Conservation (phyloP, 768 basidiomycete species). For the Daedaleopsis sinensis region DNA sequence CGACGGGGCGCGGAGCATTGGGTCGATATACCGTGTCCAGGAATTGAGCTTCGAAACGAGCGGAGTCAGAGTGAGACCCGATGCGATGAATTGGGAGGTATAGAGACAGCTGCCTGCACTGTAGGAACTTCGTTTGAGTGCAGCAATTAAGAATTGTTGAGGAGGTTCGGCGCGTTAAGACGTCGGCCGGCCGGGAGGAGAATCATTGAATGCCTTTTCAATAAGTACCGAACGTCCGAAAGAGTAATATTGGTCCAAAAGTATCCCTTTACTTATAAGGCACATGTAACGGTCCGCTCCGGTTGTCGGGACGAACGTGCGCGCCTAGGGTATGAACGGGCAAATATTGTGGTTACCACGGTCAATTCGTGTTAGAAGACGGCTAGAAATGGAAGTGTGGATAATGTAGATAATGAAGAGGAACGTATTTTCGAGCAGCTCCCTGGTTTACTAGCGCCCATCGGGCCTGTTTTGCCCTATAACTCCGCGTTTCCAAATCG, state of each 20-base stretch:
- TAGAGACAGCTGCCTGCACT: too few relatives aligned
- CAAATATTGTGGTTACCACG: conserved; percentile 1
- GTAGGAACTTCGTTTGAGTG: too few relatives aligned
- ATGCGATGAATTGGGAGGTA: too few relatives aligned
- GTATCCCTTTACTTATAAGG: conserved; percentile 14
- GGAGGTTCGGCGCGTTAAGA: not conserved
- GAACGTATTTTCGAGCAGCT: too few relatives aligned
- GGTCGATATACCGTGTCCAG: too few relatives aligned
- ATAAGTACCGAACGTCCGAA: conserved; percentile 15
- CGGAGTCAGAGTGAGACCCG: too few relatives aligned
- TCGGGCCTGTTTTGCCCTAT: conserved; percentile 10
- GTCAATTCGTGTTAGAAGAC: not conserved
- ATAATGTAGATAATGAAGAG: too few relatives aligned
- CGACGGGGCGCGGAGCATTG: too few relatives aligned
- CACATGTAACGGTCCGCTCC: conserved; percentile 12
- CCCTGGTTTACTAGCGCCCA: not conserved
- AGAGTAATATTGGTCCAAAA: conserved; percentile 15
- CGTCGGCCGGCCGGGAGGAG: conserved; percentile 6
- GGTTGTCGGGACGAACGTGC: conserved; percentile 18
- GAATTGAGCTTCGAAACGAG: too few relatives aligned
- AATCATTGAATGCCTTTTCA: too few relatives aligned
- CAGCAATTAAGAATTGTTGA: not conserved
- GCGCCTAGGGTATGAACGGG: not conserved
- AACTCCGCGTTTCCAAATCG: conserved; percentile 13
- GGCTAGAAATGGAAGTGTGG: too few relatives aligned